These are phyloP conservation scores for Ajuga chamaepitys DNA, from an alignment of 257 asterid genomes.

Conservation along the genomic window DNA sequence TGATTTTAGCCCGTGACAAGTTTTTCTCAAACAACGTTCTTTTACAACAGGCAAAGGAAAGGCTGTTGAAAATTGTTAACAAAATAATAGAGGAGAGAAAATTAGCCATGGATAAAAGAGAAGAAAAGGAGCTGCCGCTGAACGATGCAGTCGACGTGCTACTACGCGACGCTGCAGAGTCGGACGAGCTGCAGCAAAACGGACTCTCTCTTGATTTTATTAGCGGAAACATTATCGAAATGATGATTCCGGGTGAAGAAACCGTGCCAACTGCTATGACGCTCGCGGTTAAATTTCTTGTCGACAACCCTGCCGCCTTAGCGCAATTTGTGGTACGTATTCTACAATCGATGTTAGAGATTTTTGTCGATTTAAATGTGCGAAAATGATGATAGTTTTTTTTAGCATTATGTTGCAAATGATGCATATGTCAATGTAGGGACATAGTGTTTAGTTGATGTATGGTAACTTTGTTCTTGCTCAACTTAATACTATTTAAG, in stretches of 20 bases:
- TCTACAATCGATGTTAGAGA: neutral
- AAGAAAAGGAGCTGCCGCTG: slow-evolving; percentile 22
- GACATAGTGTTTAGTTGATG: no score
- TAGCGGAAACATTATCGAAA: slow-evolving; percentile 67
- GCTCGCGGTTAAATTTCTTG: slow-evolving; percentile 67
- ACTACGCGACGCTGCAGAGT: slow-evolving; percentile 42
- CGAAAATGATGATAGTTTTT: no score
- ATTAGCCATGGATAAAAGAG: slow-evolving; percentile 22
- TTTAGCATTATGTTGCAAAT: no score
- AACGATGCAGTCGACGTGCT: slow-evolving; percentile 63
- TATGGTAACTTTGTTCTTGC: no score
- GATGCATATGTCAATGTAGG: no score
- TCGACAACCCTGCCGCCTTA: slow-evolving; percentile 58
- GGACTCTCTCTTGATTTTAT: slow-evolving; percentile 50
- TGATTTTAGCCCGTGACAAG: no score
- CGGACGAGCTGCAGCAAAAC: slow-evolving; percentile 34
- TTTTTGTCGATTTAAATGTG: no score
- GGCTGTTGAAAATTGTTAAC: slow-evolving; percentile 47
- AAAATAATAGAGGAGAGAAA: slow-evolving; percentile 50
- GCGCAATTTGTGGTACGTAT: slow-evolving; percentile 58
- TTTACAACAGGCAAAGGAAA: slow-evolving; percentile 56
- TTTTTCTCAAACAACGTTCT: neutral
- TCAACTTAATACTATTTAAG: no score
- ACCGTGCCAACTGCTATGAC: slow-evolving; percentile 85
- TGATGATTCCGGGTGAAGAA: slow-evolving; percentile 98